These are phyloP conservation scores for Mortierella sp. DNA, from an alignment of 371 early-diverging fungal genomes.

Conservation along the genomic window DNA sequence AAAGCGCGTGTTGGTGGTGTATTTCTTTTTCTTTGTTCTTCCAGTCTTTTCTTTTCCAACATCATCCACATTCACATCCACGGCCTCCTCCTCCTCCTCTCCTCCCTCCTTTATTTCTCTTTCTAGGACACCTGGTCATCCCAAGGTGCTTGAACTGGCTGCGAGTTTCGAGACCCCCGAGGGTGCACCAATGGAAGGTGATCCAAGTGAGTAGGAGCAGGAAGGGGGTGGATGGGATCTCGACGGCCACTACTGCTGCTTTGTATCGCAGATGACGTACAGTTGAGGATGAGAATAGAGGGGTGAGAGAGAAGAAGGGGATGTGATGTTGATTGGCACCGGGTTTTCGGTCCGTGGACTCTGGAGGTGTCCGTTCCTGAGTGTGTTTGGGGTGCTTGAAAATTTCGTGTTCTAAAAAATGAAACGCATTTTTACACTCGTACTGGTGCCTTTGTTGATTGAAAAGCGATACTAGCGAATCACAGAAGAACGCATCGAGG, in stretches of 20 bases:
- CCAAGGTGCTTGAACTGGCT: conserved; percentile 23
- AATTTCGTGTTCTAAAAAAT: too few species aligned
- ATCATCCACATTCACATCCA: too few species aligned
- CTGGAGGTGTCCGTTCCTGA: conserved; percentile 15
- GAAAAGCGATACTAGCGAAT: too few species aligned
- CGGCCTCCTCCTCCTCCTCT: too few species aligned
- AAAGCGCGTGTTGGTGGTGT: background rate
- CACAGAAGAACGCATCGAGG: too few species aligned
- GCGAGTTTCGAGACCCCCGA: background rate
- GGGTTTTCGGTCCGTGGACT: conserved; percentile 13
- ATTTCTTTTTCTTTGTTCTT: background rate
- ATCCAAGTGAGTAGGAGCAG: conserved; percentile 45
- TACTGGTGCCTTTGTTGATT: too few species aligned
- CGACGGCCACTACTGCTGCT: conserved; percentile 52
- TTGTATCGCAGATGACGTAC: conserved; percentile 49
- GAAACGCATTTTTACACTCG: too few species aligned
- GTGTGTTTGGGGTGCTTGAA: background rate
- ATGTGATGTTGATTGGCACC: conserved; percentile 33
- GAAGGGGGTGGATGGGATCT: conserved; percentile 36
- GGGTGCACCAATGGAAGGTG: background rate
- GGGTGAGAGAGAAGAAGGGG: background rate
- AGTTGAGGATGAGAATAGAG: background rate
- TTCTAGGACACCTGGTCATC: conserved; percentile 16
- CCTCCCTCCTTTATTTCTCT: background rate
- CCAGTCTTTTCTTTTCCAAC: too few species aligned